phyloP scores from a whole-genome alignment of 768 basidiomycete species.

The Russula sp. region DNA sequence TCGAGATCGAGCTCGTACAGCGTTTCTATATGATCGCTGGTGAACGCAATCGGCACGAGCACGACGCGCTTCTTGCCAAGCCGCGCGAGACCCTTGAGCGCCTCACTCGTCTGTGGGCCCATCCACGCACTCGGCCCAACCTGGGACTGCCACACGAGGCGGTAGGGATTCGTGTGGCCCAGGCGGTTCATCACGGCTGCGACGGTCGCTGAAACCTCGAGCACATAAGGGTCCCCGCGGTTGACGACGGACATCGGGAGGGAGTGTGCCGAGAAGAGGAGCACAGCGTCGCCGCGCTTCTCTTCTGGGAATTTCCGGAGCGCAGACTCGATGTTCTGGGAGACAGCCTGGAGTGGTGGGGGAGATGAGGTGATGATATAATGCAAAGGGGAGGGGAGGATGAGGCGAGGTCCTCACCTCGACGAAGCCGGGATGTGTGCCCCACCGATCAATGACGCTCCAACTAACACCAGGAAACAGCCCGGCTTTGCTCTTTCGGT shows the following conservation, averaged over 20 bases:
- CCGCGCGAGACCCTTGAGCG: conserved; percentile 79
- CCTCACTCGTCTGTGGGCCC: conserved; percentile 92
- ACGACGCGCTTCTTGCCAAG: conserved; percentile 72
- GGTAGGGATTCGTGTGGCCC: conserved; percentile 74
- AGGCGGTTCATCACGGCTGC: conserved; percentile 89
- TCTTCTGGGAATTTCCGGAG: conserved; percentile 72
- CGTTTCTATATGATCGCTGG: conserved; percentile 98
- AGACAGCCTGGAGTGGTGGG: conserved; percentile 59
- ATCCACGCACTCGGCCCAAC: conserved; percentile 98
- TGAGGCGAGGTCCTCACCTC: conserved; percentile 52
- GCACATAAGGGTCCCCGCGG: conserved; percentile 94
- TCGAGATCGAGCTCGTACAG: conserved; percentile 95
- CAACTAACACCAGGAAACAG: conserved; percentile 71
- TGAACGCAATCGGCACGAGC: conserved; percentile 95
- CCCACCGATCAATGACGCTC: conserved; percentile 99
- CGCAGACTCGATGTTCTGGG: conserved; percentile 80
- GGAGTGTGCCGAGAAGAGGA: conserved; percentile 97
- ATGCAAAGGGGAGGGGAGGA: conserved; percentile 7
- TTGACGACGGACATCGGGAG: conserved; percentile 98
- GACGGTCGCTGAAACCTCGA: conserved; percentile 93
- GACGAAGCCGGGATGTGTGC: conserved; percentile 88
- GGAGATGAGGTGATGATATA: neutral
- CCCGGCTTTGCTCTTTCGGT: conserved; percentile 54
- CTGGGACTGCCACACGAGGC: conserved; percentile 96
- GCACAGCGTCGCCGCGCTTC: conserved; percentile 64